phyloP scores from a whole-genome alignment of 805 yeast genomes.

The Candida boleticola region DNA sequence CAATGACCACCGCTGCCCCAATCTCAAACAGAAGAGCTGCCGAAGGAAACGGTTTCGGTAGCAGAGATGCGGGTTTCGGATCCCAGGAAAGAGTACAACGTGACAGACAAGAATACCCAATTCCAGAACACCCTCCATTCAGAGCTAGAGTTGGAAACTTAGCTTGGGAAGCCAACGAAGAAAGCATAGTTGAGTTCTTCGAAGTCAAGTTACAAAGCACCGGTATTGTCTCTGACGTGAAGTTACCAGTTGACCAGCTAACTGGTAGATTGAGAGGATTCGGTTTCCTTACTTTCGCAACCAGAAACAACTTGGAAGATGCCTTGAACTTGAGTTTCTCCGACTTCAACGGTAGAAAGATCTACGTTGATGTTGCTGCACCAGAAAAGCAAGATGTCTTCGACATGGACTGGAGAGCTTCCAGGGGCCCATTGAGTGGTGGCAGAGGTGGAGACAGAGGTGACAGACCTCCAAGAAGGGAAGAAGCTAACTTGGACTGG shows the following conservation, averaged over 20 bases:
- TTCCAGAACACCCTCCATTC: constrained; percentile 90
- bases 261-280: constrained; percentile 63
- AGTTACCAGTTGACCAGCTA: constrained; percentile 66
- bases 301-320: constrained; percentile 48
- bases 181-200: constrained; percentile 57
- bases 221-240: constrained; percentile 57
- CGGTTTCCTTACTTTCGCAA: constrained; percentile 52
- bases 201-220: constrained; percentile 53
- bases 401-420: constrained; percentile 46
- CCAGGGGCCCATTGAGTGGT: constrained; percentile 24
- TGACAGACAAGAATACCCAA: constrained; percentile 70
- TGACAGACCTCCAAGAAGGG: constrained; percentile 28
- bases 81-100: constrained; percentile 28
- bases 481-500: constrained; percentile 48
- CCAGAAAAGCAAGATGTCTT: constrained; percentile 48
- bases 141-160: constrained; percentile 86
- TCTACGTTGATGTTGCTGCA: constrained; percentile 58
- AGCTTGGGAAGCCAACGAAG: constrained; percentile 78
- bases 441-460: constrained; percentile 16
- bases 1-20: constrained; percentile 27
- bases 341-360: constrained; percentile 48
- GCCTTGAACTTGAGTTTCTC: constrained; percentile 46
- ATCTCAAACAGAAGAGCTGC: constrained; percentile 13
- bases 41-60: constrained; percentile 4
- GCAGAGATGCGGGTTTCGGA: constrained; percentile 10